Conservation (phyloP, 345 rosid genomes). For the Linum lewisii region DNA sequence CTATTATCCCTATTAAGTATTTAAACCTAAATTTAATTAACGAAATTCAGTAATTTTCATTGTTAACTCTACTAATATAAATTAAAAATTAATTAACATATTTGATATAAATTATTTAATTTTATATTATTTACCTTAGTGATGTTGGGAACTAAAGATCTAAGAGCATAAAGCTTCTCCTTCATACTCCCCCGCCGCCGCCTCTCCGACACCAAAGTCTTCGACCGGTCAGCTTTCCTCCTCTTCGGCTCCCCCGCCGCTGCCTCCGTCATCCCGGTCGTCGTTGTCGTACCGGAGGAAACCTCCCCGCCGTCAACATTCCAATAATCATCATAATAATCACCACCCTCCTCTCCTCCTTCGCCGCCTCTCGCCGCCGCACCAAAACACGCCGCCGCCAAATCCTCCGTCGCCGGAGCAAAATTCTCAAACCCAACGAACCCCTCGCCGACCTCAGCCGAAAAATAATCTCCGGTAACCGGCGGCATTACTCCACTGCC, state of each 20-base stretch:
- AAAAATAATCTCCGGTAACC: background rate
- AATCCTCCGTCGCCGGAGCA: background rate
- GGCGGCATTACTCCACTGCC: background rate
- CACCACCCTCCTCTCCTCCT: constrained; percentile 25
- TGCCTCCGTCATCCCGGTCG: constrained; percentile 24
- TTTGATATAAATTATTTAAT: background rate
- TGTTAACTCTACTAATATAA: no score
- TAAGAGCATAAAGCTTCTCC: constrained; percentile 76
- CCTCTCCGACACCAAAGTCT: constrained; percentile 63
- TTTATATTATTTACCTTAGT: constrained; percentile 48
- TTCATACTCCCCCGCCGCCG: constrained; percentile 72
- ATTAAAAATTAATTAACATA: no score
- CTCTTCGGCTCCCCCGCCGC: constrained; percentile 16
- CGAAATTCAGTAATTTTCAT: no score
- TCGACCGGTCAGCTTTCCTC: constrained; percentile 49
- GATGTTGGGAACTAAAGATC: constrained; percentile 85
- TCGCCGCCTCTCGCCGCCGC: constrained; percentile 21
- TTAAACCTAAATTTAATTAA: no score
- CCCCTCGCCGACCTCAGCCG: background rate
- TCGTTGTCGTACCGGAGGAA: constrained; percentile 44
- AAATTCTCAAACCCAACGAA: background rate
- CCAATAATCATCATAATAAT: constrained; percentile 25
- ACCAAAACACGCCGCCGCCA: constrained; percentile 29
- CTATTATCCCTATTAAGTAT: no score
- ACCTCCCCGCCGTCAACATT: constrained; percentile 37